Base-by-base conservation (phyloP, 2,329 filamentous ascomycete genomes). In the Penicillium rolfsii region DNA sequence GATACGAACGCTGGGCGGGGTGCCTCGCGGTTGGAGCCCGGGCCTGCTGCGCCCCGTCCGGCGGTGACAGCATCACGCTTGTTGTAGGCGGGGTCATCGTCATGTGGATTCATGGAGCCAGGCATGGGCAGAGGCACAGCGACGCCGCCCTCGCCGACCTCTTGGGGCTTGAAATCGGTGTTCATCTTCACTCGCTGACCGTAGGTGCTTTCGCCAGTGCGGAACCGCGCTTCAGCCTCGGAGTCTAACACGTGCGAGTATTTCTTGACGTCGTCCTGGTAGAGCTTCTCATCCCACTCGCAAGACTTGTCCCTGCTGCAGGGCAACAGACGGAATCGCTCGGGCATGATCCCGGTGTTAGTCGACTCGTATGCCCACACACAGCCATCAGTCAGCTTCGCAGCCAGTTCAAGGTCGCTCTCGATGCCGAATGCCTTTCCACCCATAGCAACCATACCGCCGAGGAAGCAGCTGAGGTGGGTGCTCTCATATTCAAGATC, bases 381-480 rank as follows among this genome's bases (percentile, higher is more conserved):
- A 69, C 86, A 88, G 3, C 83, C 83, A 58, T 88, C 81, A 0
- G 85, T 84, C 49, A 88, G 76, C 67, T 85, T 84, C 46, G 79
- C 77, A 11, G 84, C 86, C 55, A 87, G 81, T 0, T 80, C 76
- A 62, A 88, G 75, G 65, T 88, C 85, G 16, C 76, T 74, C 2
- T 81, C 73, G n/a, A 83, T 77, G 14, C 79, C 74, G 70, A 87
- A 87, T 1, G 87, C 69, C 67, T 82, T 84, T 48, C 85, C 82
- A 30, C 85, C 86, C 0, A 88, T 73, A 0, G 82, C 85, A 61
- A 87, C 84, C 85, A 88, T 88, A 55, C 85, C 86, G 11, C 86
- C 86, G 0, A 83, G 79, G 68, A 85, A 88, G 74, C 86, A 88
- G 26, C 78, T 80, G 14, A 88, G 78, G 71, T 88, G 86, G 55